These are phyloP conservation scores for Croton laevigatus DNA, from an alignment of 441 rosid genomes.

Conservation along the genomic window DNA sequence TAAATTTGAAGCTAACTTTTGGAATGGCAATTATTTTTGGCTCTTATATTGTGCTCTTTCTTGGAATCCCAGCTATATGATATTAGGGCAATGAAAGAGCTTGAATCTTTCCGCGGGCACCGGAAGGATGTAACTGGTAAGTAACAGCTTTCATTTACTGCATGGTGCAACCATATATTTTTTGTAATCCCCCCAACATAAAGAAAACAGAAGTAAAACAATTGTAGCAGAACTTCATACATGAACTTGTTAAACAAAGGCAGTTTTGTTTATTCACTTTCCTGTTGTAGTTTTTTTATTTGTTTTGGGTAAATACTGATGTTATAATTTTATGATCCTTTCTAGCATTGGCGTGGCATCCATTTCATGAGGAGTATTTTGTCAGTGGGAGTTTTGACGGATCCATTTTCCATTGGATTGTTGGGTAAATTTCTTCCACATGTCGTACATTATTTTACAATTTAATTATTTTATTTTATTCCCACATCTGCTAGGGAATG, in stretches of 20 bases:
- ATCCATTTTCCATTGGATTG: conserved; percentile 94
- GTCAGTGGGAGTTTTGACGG: conserved; percentile 97
- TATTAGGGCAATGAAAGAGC: conserved; percentile 97
- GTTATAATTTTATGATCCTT: conserved; percentile 13
- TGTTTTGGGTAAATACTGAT: conserved; percentile 1
- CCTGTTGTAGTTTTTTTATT: conserved; percentile 3
- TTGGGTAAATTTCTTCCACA: conserved; percentile 56
- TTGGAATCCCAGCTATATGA: conserved; percentile 72
- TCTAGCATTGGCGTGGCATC: conserved; percentile 97
- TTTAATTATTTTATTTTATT: background rate
- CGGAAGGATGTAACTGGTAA: conserved; percentile 89
- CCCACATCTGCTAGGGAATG: too few relatives aligned
- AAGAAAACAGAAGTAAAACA: background rate
- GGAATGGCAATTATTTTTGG: background rate
- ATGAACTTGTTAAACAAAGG: background rate
- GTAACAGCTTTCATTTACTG: conserved; percentile 29
- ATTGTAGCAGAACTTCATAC: background rate
- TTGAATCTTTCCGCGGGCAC: conserved; percentile 95
- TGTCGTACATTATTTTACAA: background rate
- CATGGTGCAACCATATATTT: background rate
- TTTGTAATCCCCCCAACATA: background rate
- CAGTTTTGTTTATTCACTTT: background rate
- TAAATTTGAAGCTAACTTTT: background rate
- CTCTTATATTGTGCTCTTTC: background rate
- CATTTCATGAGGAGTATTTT: conserved; percentile 96